Evolutionary conservation across 2,329 filamentous ascomycete species (phyloP), one percentile per base, ranked within the genome.

Genomic region (Phialocephala sp.): DNA sequence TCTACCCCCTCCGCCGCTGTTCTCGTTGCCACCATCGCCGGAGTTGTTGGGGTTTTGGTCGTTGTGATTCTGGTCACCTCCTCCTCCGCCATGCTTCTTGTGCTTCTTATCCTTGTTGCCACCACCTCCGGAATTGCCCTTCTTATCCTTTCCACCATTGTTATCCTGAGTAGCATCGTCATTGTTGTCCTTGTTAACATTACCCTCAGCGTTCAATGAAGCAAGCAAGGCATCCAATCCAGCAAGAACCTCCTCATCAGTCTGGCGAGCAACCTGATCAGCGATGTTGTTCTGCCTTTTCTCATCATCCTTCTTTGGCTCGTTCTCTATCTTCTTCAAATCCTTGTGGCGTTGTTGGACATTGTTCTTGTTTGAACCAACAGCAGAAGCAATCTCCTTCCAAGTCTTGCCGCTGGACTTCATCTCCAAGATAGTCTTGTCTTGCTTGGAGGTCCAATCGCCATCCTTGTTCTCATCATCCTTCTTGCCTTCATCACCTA

Each of bases 341-440:
- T 63, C 64, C 55, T 72, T 69, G 37, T 59, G 70, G 8, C 72
- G 60, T 27, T 54, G 57, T 37, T 22, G n/a, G 6, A 69, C 56
- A 32, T 69, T 66, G 15, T 67, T 68, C 52, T 72, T 70, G 27
- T 35, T 50, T 11, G 59, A 47, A 4, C 62, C 43, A 18, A 67
- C 55, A 15, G 54, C 63, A n/a, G 43, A 24, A 32, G 47, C 60
- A 43, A 71, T 73, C 18, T 73, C 67, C 54, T 71, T 73, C 43
- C 64, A 68, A 5, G 59, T 37, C 4, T 56, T 41, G 22, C 59
- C 59, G 50, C 32, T 22, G 12, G 11, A 5, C n/a, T 57, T 57
- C 55, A 57, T 57, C 55, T 15, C 14, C 4, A 39, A 5, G 36
- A 57, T 57, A 9, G 8, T 39, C 18, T 39, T 37, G 55, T 57